phyloP scores from a whole-genome alignment of 768 basidiomycete species.

The Pulveroboletus sp. region DNA sequence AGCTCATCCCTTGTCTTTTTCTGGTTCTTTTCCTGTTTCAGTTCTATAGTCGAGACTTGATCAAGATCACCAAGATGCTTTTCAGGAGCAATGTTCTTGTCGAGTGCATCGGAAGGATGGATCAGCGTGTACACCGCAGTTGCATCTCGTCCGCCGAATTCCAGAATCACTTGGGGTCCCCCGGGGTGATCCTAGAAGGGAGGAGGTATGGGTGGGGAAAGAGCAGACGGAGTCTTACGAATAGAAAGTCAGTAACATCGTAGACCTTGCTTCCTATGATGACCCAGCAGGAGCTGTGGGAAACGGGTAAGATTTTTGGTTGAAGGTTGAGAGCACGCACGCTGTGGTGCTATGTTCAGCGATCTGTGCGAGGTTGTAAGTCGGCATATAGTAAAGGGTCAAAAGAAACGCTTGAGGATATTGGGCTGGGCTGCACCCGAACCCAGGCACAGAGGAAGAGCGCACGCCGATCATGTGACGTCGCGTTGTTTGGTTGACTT shows the following conservation, averaged over 20 bases:
- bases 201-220: background rate
- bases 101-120: constrained; percentile 78
- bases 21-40: constrained; percentile 38
- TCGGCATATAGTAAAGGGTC: constrained; percentile 20
- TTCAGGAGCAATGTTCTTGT: constrained; percentile 60
- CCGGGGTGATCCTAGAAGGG: constrained; percentile 66
- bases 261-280: constrained; percentile 78
- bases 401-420: background rate
- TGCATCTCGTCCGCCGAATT: constrained; percentile 84
- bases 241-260: constrained; percentile 77
- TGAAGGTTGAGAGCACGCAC: constrained; percentile 32
- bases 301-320: constrained; percentile 7
- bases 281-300: constrained; percentile 75
- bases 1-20: constrained; percentile 65
- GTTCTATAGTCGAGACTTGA: constrained; percentile 35
- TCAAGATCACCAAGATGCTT: constrained; percentile 72
- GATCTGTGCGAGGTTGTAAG: constrained; percentile 53
- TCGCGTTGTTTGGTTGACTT: constrained; percentile 48
- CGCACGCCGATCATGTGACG: constrained; percentile 33
- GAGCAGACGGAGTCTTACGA: constrained; percentile 35
- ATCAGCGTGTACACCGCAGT: constrained; percentile 73
- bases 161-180: constrained; percentile 75
- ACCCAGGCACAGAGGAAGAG: background rate
- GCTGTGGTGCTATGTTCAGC: constrained; percentile 50
- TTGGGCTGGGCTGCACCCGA: background rate